Base-by-base conservation (phyloP, 768 basidiomycete genomes). In the Obba rivulosa region DNA sequence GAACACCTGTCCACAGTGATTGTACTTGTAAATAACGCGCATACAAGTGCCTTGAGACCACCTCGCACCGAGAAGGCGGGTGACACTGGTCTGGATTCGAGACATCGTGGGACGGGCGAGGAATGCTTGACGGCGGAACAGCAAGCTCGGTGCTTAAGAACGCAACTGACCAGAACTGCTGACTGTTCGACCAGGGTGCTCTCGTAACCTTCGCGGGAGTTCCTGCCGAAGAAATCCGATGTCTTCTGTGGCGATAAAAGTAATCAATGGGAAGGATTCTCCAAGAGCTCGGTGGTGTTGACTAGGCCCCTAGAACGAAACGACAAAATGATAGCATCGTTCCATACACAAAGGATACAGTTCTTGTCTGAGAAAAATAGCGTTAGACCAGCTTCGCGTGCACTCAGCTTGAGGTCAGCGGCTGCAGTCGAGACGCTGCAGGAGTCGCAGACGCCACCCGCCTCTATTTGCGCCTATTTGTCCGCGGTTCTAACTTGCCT, bases 31-130 rank as follows among this genome's bases (percentile, higher is more conserved):
- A 38, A 17, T 18, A 5, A 24, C 37, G 28, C 8, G 10, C 34
- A 14, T 10, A 5, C 37, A 40, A 8, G 8, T 24, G 14, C 10
- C 3, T 13, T 8, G 36, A 17, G 16, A 16, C 8, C 35, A 25
- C 18, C 34, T 36, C 69, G 23, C 62, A 77, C 82, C 75, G 43
- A 84, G 64, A 17, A 79, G 65, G 42, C 70, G 67, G 11, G 80
- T 82, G 28, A 82, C 60, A 11, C 63, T 62, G 3, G 75, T 78
- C 46, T 69, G 58, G 16, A 38, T 38, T n/a, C 37, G 37, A 38
- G 37, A 38, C 37, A 38, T 38, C 37, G 20, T 38, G 37, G 16
- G 37, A 16, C n/a, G 20, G 28, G 28, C 7, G 28, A n/a, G 5
- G 28, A 7, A 13, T 31, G 28, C 28, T 31, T 31, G 28, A 31